These are phyloP conservation scores for Globisporangium solare DNA, from an alignment of 352 stramenopile species.

Conservation along the genomic window DNA sequence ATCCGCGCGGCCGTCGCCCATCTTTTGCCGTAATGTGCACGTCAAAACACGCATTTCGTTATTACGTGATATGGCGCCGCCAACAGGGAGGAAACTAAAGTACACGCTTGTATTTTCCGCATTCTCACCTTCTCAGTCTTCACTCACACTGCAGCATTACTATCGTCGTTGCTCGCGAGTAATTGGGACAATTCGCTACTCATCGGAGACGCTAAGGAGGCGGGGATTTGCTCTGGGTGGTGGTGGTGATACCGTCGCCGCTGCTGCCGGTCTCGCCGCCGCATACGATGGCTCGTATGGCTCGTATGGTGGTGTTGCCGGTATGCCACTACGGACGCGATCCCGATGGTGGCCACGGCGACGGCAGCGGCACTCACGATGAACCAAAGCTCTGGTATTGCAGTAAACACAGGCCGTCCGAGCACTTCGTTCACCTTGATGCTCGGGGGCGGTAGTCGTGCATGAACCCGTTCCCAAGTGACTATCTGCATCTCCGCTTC, in stretches of 20 bases:
- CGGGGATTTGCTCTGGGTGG: background rate
- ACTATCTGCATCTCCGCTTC: too few species aligned
- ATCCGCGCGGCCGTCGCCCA: constrained; percentile 42
- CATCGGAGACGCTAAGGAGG: too few species aligned
- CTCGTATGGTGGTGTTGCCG: background rate
- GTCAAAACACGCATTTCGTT: background rate
- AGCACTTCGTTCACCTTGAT: background rate
- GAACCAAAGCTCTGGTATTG: background rate
- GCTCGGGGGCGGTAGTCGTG: too few species aligned
- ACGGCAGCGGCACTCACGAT: background rate
- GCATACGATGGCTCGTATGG: background rate
- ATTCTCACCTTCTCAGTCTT: background rate
- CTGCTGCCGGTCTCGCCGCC: too few species aligned
- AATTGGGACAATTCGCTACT: background rate
- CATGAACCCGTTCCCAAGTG: too few species aligned
- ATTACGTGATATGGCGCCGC: too few species aligned
- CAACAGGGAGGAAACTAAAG: too few species aligned
- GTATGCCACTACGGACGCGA: background rate
- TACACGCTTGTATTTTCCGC: too few species aligned
- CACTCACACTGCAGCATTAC: background rate
- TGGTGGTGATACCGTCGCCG: too few species aligned
- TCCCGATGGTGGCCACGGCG: background rate
- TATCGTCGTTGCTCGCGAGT: background rate
- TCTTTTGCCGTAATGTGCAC: constrained; percentile 14
- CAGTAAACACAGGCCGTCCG: background rate